phyloP scores from a whole-genome alignment of 352 stramenopile genomes.

The Phytophthora brassicae region DNA sequence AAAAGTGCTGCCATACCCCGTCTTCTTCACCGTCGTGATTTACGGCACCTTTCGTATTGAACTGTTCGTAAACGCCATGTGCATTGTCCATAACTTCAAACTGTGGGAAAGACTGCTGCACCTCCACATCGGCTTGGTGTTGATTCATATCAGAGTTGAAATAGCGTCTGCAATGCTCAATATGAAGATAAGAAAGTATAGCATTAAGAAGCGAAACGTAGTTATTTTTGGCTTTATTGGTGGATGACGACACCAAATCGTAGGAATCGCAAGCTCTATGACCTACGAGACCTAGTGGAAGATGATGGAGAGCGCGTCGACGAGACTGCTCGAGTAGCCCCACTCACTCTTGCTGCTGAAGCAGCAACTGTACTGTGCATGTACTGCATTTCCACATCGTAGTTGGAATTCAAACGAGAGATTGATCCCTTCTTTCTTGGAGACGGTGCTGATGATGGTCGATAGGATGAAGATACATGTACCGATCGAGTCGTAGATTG shows the following conservation, averaged over 20 bases:
- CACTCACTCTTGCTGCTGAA: slow-evolving; percentile 11
- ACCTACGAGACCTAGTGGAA: slow-evolving; percentile 10
- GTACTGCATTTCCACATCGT: slow-evolving; percentile 58
- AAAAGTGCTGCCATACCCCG: slow-evolving; percentile 14
- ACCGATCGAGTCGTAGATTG: slow-evolving; percentile 8
- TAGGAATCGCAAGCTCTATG: too few relatives aligned
- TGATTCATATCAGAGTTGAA: slow-evolving; percentile 17
- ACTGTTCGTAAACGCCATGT: not conserved
- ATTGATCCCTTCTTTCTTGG: slow-evolving; percentile 21
- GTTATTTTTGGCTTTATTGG: slow-evolving; percentile 17
- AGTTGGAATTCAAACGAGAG: slow-evolving; percentile 22
- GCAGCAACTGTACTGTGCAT: slow-evolving; percentile 39
- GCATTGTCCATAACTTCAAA: slow-evolving; percentile 5
- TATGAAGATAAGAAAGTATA: slow-evolving; percentile 10
- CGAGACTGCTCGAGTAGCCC: slow-evolving; percentile 5
- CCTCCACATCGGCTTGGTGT: slow-evolving; percentile 9
- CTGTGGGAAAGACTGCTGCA: not conserved
- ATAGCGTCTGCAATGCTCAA: not conserved
- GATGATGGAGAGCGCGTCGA: slow-evolving; percentile 10
- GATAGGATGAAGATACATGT: slow-evolving; percentile 8
- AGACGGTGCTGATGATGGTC: slow-evolving; percentile 20
- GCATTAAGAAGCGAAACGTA: slow-evolving; percentile 9
- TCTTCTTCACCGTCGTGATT: slow-evolving; percentile 20
- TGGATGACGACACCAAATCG: too few relatives aligned
- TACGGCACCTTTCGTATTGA: slow-evolving; percentile 2